phyloP scores from a whole-genome alignment of 2,329 filamentous ascomycete species.

The Talaromyces sp. region DNA sequence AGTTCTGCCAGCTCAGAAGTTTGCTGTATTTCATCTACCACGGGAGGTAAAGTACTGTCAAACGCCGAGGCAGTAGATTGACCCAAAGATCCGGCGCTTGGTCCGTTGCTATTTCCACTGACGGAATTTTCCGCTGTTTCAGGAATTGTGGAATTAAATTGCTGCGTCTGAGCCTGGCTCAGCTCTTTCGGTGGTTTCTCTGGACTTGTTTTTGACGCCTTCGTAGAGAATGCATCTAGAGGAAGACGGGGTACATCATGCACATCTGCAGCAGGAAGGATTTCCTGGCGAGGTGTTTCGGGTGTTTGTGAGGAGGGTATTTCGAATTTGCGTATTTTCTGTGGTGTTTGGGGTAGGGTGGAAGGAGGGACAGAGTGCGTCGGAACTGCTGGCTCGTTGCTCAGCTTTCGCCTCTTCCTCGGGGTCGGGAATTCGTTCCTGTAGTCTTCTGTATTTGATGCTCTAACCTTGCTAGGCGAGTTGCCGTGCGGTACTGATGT shows the following conservation, averaged over 20 bases:
- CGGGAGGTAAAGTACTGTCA: neutral
- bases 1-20: neutral
- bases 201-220: neutral
- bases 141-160: neutral
- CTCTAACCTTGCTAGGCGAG: neutral
- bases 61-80: neutral
- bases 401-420: conserved; percentile 20
- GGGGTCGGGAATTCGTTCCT: conserved; percentile 6
- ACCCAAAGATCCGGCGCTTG: too few species aligned
- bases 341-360: conserved; percentile 26
- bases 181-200: neutral
- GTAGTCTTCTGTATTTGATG: neutral
- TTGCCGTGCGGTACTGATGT: neutral
- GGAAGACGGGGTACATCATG: conserved; percentile 23
- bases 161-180: neutral
- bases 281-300: conserved; percentile 33
- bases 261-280: conserved; percentile 33
- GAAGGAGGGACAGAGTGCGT: neutral
- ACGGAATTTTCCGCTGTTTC: neutral
- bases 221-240: conserved; percentile 12
- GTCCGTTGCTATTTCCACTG: neutral
- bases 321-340: conserved; percentile 25
- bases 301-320: conserved; percentile 41
- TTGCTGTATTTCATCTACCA: neutral
- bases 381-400: neutral